These are phyloP conservation scores for Platanus orientalis DNA, from an alignment of 164 flowering plant genomes.

Conservation along the genomic window DNA sequence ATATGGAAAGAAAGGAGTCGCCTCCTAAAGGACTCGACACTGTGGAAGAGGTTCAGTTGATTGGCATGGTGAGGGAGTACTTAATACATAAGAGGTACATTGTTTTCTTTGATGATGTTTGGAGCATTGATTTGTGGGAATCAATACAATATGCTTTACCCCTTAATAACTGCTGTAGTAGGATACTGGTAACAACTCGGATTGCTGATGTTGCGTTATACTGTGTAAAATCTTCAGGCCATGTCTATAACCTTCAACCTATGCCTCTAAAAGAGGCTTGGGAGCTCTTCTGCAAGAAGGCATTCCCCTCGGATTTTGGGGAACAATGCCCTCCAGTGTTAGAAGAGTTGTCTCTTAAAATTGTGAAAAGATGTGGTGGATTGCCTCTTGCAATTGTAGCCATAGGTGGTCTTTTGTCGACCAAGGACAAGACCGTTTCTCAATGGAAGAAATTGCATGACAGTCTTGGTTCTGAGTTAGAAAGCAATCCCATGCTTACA, in stretches of 20 bases:
- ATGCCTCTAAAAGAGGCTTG: too few relatives aligned
- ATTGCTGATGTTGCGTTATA: neutral
- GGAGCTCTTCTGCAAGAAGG: too few relatives aligned
- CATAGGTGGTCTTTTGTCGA: too few relatives aligned
- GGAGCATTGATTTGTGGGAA: slow-evolving; percentile 3
- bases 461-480: neutral
- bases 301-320: too few relatives aligned
- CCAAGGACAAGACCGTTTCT: neutral
- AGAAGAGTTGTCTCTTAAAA: neutral
- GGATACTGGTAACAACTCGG: slow-evolving; percentile 8
- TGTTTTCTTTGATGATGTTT: slow-evolving; percentile 8
- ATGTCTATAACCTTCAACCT: too few relatives aligned
- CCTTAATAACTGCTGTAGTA: neutral
- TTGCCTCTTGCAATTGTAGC: too few relatives aligned
- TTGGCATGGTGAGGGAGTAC: neutral
- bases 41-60: neutral
- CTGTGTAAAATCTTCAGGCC: too few relatives aligned
- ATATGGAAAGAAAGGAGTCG: neutral
- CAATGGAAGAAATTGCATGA: neutral
- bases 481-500: too few relatives aligned
- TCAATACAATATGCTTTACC: neutral
- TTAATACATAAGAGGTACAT: neutral
- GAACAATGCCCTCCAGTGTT: slow-evolving; percentile 7
- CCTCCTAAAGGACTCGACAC: neutral
- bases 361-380: too few relatives aligned